Evolutionary conservation across 2,329 filamentous ascomycete species (phyloP), one percentile per base, ranked within the genome.

Genomic region (Ophiostoma australiae): DNA sequence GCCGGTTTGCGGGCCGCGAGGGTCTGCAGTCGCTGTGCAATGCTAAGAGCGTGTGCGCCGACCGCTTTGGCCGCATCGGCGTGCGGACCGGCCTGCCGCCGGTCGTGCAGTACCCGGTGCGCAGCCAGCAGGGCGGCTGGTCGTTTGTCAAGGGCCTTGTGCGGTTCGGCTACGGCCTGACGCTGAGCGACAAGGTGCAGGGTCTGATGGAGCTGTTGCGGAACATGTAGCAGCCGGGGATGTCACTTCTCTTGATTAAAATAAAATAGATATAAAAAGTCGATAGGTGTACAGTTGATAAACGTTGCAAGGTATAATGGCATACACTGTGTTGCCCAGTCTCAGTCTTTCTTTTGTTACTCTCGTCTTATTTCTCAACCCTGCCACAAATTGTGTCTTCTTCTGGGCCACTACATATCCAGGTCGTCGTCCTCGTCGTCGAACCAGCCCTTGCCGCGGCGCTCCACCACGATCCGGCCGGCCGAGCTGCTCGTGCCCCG

Each of bases 1-100:
- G 95, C 1, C 86, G 94, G 2, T 99, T 99, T 80, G 94, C 93
- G 0, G 95, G 93, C 33, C 89, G 91, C 74, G 95, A 99, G 79
- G 95, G 95, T 0, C 81, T 99, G 31, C 85, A 92, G 48, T 90
- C 89, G 3, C 78, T 99, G 70, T 97, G 93, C 80, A 97, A 98
- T 80, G 80, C 89, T 74, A 99, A 99, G 83, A 89, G 90, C 71
- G 83, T 99, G 41, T 97, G 93, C 77, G 84, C 89, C 73, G 95
- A 99, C 82, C 84, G 89, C 10, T 84, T 85, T 72, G 84, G 82
- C 20, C 86, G 85, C 82, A 75, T 89, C 27, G 88, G 89, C 1
- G 77, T 91, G 72, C 78, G 89, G 74, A 99, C 95, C 7, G 83
- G 85, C 5, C 97, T 99, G 72, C 95, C 95, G 2, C 84, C 85